A percentile compares a stretch with the other conserved stretches of the same genome.
phyloP scores from a whole-genome alignment of 2,329 filamentous ascomycete species.

The Lachnum nothofagi region DNA sequence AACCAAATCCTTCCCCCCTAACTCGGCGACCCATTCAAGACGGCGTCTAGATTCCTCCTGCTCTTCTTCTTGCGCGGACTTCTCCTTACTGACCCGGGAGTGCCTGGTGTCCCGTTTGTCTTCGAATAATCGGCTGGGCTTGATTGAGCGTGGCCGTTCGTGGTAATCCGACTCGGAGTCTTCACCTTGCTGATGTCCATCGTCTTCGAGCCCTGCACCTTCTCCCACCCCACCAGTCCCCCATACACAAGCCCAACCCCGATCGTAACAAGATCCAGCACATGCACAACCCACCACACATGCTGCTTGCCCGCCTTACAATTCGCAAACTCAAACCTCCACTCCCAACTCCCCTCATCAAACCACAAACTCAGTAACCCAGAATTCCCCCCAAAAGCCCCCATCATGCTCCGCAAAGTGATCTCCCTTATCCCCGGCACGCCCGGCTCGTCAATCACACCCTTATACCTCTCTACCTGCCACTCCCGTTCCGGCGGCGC shows the following conservation, averaged over 20 bases:
- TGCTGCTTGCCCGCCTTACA: constrained; percentile 83
- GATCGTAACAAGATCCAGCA: constrained; percentile 49
- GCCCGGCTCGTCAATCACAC: constrained; percentile 39
- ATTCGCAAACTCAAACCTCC: constrained; percentile 74
- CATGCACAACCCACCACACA: constrained; percentile 88
- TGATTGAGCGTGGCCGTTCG: too few relatives aligned
- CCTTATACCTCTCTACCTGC: constrained; percentile 46
- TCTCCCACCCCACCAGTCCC: constrained; percentile 3
- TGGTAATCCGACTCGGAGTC: too few relatives aligned
- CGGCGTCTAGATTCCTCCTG: too few relatives aligned
- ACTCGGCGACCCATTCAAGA: too few relatives aligned
- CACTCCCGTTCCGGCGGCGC: constrained; percentile 24
- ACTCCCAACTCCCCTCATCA: constrained; percentile 65
- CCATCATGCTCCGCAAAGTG: constrained; percentile 98
- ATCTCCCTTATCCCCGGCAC: constrained; percentile 74
- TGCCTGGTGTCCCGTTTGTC: too few relatives aligned
- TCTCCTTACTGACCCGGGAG: too few relatives aligned
- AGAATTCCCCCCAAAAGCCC: constrained; percentile 86
- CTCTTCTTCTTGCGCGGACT: too few relatives aligned
- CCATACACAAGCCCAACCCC: constrained; percentile 20
- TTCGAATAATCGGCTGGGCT: too few relatives aligned
- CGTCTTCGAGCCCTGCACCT: too few relatives aligned
- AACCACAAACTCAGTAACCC: constrained; percentile 89
- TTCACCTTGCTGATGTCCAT: too few relatives aligned
- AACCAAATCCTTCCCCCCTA: too few relatives aligned